Conservation (phyloP, 1,284 basidiomycete genomes). For the Irpex sp. region DNA sequence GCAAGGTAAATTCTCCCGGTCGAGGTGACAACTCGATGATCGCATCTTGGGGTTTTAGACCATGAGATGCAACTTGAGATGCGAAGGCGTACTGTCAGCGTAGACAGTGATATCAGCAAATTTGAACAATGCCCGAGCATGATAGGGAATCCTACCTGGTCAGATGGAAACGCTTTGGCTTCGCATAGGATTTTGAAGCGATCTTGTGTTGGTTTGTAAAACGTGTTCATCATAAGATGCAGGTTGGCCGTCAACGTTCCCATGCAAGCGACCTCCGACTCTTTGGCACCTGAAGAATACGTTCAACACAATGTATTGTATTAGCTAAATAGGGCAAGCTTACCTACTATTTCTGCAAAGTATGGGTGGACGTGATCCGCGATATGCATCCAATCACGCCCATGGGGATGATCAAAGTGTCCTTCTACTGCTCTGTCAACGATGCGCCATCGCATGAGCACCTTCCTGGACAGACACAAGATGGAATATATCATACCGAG, state of each 20-base stretch:
- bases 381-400: slow-evolving; percentile 82
- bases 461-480: slow-evolving; percentile 3
- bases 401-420: slow-evolving; percentile 87
- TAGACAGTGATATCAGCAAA: slow-evolving; percentile 2
- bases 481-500: slow-evolving; percentile 47
- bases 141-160: slow-evolving; percentile 49
- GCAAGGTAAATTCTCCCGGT: slow-evolving; percentile 81
- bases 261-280: slow-evolving; percentile 91
- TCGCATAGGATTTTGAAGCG: slow-evolving; percentile 97
- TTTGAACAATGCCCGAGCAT: background rate
- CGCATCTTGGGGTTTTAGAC: slow-evolving; percentile 71
- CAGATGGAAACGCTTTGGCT: slow-evolving; percentile 91
- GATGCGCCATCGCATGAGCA: slow-evolving; percentile 6
- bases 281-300: slow-evolving; percentile 64
- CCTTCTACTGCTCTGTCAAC: slow-evolving; percentile 78
- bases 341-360: slow-evolving; percentile 84
- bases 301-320: background rate
- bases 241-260: slow-evolving; percentile 93
- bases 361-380: slow-evolving; percentile 71
- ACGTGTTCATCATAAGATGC: slow-evolving; percentile 91
- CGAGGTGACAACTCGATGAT: slow-evolving; percentile 82
- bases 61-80: slow-evolving; percentile 82
- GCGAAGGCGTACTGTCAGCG: slow-evolving; percentile 86
- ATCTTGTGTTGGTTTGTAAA: slow-evolving; percentile 84
- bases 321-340: slow-evolving; percentile 19